Conservation (phyloP, 202 grass and related monocot genomes). For the Zizania palustris region DNA sequence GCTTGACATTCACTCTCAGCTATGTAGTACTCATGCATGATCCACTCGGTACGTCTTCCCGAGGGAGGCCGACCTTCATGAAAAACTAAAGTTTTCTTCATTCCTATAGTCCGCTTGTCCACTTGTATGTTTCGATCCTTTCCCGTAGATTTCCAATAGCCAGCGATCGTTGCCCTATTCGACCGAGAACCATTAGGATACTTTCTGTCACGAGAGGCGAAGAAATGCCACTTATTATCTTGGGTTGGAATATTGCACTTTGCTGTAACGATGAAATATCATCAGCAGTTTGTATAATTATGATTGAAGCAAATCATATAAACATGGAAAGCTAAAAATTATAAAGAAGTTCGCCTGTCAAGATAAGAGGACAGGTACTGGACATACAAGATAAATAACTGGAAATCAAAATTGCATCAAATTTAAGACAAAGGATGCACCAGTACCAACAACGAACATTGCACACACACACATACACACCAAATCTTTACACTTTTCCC, state of each 20-base stretch:
- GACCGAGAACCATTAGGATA: slow-evolving; percentile 80
- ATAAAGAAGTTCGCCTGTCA: neutral
- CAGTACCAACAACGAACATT: slow-evolving; percentile 1
- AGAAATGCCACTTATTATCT: slow-evolving; percentile 97
- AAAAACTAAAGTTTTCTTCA: slow-evolving; percentile 97
- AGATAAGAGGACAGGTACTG: neutral
- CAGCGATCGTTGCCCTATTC: slow-evolving; percentile 76
- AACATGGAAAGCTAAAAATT: neutral
- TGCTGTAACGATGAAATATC: slow-evolving; percentile 50
- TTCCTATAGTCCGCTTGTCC: slow-evolving; percentile 64
- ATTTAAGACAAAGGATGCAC: slow-evolving; percentile 19
- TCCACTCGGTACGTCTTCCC: slow-evolving; percentile 82
- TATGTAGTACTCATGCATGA: slow-evolving; percentile 97
- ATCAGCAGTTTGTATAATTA: slow-evolving; percentile 40
- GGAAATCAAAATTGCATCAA: slow-evolving; percentile 6
- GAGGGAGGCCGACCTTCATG: slow-evolving; percentile 81
- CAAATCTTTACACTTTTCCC: neutral
- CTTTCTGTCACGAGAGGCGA: slow-evolving; percentile 69
- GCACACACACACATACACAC: neutral
- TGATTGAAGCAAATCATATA: slow-evolving; percentile 1
- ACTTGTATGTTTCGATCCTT: slow-evolving; percentile 72
- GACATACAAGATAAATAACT: slow-evolving; percentile 26
- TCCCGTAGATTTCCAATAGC: slow-evolving; percentile 98
- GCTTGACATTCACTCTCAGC: slow-evolving; percentile 66
- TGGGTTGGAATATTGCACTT: slow-evolving; percentile 59